Evolutionary conservation across 345 rosid genomes (phyloP), one percentile per base, ranked within the genome.

Genomic region (Firmiana major): DNA sequence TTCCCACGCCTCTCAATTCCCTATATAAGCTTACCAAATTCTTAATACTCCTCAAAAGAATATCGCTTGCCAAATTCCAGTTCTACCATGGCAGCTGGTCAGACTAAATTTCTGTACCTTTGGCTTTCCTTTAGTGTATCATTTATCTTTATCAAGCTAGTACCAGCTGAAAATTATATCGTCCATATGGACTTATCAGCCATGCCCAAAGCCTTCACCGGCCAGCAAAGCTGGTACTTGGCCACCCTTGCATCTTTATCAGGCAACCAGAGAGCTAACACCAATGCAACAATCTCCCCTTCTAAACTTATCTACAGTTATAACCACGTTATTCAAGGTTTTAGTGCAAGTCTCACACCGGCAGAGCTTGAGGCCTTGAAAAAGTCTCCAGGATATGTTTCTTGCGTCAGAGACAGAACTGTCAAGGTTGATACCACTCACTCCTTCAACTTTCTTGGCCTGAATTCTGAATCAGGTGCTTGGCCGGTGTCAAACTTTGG

Each of bases 401-500:
- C 89, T 15, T 80, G 80, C 60, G 38, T 75, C 15, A 72, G 49
- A 77, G 89, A 88, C 69, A 51, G 48, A 49, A 48, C 84, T 5
- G 87, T 86, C 5, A 80, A 80, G 54, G 73, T 53, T 8, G 87
- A 88, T 57, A 86, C 91, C 22, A 84, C 91, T n/a, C 83, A 83
- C 63, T 78, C 87, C 0, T 19, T 65, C 54, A 40, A 81, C 19
- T 86, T 86, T 65, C 78, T 88, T 51, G 85, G 83, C 64, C 83
- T 85, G 19, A 62, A 5, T 28, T 17, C 85, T 0, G 57, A 75
- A 9, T 72, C 84, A 0, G 89, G 89, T 0, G 70, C 63, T 4
- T 85, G 89, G 91, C 79, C 89, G 9, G 78, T 31, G 10, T 84
- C 91, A 1, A 49, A 79, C n/a, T 85, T 80, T 4, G 91, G 91